These are phyloP conservation scores for Lentinus polychrous DNA, from an alignment of 1,284 basidiomycete species.

Conservation along the genomic window DNA sequence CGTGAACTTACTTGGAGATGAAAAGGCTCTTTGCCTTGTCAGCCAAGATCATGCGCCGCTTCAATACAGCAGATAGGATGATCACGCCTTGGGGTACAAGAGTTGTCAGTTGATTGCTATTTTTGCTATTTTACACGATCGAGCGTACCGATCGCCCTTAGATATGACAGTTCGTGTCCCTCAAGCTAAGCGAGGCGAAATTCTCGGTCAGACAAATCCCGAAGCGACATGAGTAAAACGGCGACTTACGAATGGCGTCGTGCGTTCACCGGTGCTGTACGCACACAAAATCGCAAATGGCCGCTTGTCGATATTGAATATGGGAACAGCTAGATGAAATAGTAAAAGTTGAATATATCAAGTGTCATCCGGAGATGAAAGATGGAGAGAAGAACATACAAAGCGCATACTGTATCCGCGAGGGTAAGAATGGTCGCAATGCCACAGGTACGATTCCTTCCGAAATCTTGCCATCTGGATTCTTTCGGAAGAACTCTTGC, in stretches of 20 bases:
- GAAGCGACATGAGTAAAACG: neutral
- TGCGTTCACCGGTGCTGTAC: slow-evolving; percentile 77
- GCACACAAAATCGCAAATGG: slow-evolving; percentile 91
- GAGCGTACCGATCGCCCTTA: slow-evolving; percentile 71
- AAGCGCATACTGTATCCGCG: slow-evolving; percentile 78
- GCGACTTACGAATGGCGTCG: slow-evolving; percentile 67
- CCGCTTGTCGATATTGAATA: slow-evolving; percentile 90
- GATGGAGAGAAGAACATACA: slow-evolving; percentile 38
- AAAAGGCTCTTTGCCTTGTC: slow-evolving; percentile 90
- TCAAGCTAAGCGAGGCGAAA: slow-evolving; percentile 52
- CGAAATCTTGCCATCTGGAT: slow-evolving; percentile 80
- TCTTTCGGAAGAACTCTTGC: slow-evolving; percentile 67
- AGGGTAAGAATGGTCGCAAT: slow-evolving; percentile 74
- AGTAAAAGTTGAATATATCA: neutral
- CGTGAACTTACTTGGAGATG: slow-evolving; percentile 70
- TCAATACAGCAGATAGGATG: slow-evolving; percentile 88
- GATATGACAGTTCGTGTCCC: slow-evolving; percentile 88
- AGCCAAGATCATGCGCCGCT: slow-evolving; percentile 88
- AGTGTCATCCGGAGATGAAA: neutral
- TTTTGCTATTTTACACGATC: neutral
- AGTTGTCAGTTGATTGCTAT: neutral
- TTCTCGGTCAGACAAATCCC: slow-evolving; percentile 2
- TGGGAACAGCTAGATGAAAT: slow-evolving; percentile 63
- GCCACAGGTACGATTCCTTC: slow-evolving; percentile 77
- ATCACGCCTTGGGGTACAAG: slow-evolving; percentile 64